Percentiles rank a stretch among this genome's conserved stretches.
Evolutionary conservation across 768 basidiomycete genomes (phyloP).

Genomic region (Steccherinum ochraceum): DNA sequence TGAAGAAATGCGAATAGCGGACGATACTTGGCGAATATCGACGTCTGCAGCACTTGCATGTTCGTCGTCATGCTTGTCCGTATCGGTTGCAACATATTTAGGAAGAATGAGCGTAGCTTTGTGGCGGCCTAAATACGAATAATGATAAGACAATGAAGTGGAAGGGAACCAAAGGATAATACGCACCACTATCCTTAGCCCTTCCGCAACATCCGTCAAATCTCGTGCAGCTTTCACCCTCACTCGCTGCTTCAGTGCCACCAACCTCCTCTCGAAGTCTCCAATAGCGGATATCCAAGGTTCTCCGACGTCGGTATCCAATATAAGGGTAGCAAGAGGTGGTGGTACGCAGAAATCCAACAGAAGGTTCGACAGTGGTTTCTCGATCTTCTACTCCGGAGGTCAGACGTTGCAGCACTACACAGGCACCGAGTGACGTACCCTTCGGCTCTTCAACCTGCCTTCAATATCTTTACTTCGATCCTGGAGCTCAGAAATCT

Average conservation of each 20-base stretch:
- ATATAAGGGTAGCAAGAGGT: conserved; percentile 60
- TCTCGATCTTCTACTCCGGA: conserved; percentile 70
- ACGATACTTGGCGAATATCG: conserved; percentile 76
- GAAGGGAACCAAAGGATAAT: not conserved
- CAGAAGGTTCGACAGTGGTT: conserved; percentile 76
- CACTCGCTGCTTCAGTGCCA: conserved; percentile 60
- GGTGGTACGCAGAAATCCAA: conserved; percentile 82
- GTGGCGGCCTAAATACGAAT: conserved; percentile 64
- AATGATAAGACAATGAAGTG: not conserved
- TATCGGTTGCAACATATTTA: conserved; percentile 78
- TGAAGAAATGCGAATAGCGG: conserved; percentile 81
- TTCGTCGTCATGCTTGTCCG: conserved; percentile 82
- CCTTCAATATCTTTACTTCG: conserved; percentile 88
- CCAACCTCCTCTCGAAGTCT: conserved; percentile 76
- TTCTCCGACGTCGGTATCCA: conserved; percentile 83
- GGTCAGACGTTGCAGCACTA: conserved; percentile 3
- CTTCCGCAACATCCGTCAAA: conserved; percentile 77
- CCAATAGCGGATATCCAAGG: conserved; percentile 79
- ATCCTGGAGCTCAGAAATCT: conserved; percentile 90
- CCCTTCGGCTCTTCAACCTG: conserved; percentile 77
- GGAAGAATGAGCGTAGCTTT: conserved; percentile 83
- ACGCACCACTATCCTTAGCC: conserved; percentile 81
- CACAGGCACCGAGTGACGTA: conserved; percentile 31
- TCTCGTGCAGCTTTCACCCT: conserved; percentile 86
- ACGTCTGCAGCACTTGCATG: conserved; percentile 87